Evolutionary conservation across 2,329 filamentous ascomycete genomes (phyloP).

Genomic region (Phialophora chinensis): DNA sequence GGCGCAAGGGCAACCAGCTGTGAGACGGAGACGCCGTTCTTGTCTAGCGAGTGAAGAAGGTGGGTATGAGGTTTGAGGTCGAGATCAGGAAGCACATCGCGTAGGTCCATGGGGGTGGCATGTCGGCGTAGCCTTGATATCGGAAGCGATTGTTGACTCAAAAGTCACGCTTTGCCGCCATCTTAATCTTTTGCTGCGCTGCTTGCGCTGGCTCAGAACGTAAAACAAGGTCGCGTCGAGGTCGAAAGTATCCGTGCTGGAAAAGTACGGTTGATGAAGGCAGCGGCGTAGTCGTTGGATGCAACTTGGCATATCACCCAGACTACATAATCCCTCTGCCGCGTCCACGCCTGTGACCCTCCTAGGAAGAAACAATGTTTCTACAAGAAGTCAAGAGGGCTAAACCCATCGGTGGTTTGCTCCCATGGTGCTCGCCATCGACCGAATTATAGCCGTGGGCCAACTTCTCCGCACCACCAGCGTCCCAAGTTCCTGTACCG

Average conservation of each 20-base stretch:
- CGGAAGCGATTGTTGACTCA: slow-evolving; percentile 20
- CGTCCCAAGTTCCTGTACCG: neutral
- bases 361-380: neutral
- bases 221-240: neutral
- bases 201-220: neutral
- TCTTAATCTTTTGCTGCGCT: neutral
- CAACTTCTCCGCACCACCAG: neutral
- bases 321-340: neutral
- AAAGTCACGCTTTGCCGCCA: neutral
- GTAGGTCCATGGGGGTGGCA: slow-evolving; percentile 65
- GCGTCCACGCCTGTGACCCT: neutral
- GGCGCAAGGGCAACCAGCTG: slow-evolving; percentile 86
- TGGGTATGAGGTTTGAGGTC: slow-evolving; percentile 72
- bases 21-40: slow-evolving; percentile 74
- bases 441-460: neutral
- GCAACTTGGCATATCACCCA: neutral
- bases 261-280: slow-evolving; percentile 56
- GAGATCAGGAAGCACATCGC: slow-evolving; percentile 80
- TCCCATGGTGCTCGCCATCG: neutral
- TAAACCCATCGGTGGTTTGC: neutral
- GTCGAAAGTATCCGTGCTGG: slow-evolving; percentile 45
- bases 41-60: slow-evolving; percentile 80
- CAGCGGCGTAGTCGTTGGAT: slow-evolving; percentile 59
- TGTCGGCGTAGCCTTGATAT: slow-evolving; percentile 1
- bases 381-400: neutral